phyloP scores from a whole-genome alignment of 129 eudicot species.

The Flaveria bidentis region DNA sequence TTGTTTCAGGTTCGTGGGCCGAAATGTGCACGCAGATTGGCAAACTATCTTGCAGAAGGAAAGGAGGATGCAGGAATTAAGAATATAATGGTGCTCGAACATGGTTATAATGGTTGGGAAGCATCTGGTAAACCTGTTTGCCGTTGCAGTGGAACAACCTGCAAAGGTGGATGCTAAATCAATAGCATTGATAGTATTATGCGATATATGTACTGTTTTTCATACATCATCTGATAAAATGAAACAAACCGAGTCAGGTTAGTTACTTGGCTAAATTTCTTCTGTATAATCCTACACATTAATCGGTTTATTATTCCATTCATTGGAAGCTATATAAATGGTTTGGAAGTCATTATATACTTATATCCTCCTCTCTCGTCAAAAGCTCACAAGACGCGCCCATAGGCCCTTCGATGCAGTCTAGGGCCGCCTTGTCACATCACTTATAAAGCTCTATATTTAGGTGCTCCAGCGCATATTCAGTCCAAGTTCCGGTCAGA shows the following conservation, averaged over 20 bases:
- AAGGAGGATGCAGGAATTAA: conserved; percentile 63
- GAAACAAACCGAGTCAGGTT: conserved; percentile 14
- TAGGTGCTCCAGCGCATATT: too few species aligned
- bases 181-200: not conserved
- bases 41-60: conserved; percentile 59
- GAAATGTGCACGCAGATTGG: conserved; percentile 78
- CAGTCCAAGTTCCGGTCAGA: too few species aligned
- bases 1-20: conserved; percentile 86
- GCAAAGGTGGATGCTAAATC: conserved; percentile 53
- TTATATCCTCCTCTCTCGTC: not conserved
- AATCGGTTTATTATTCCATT: conserved; percentile 24
- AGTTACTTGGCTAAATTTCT: conserved; percentile 19
- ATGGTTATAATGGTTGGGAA: conserved; percentile 95
- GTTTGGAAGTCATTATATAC: conserved; percentile 20
- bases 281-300: conserved; percentile 33
- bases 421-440: too few species aligned
- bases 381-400: too few species aligned
- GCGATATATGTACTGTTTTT: not conserved
- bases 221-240: conserved; percentile 12
- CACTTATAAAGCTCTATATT: too few species aligned
- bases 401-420: too few species aligned
- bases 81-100: conserved; percentile 75
- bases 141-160: conserved; percentile 64
- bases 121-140: conserved; percentile 92
- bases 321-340: conserved; percentile 15